These are phyloP conservation scores for Coniochaeta ligniaria DNA, from an alignment of 2,329 filamentous ascomycete genomes.

Conservation along the genomic window DNA sequence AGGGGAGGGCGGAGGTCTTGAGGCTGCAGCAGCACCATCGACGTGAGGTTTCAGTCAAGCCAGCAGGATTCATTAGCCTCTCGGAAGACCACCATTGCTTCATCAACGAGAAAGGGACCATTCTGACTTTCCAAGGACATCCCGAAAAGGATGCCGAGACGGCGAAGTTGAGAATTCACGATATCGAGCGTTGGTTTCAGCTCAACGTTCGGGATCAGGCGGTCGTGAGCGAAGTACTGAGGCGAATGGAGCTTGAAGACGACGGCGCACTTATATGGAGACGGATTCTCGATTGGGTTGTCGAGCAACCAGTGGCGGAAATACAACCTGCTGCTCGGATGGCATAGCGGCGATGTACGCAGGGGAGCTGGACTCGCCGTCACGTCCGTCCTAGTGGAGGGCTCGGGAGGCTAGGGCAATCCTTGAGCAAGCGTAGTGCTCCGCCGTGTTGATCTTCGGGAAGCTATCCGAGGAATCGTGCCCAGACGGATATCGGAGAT, in stretches of 20 bases:
- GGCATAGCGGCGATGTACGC: background rate
- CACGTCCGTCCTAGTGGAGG: too few relatives aligned
- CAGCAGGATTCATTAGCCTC: conserved; percentile 24
- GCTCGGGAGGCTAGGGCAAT: too few relatives aligned
- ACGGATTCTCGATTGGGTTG: conserved; percentile 23
- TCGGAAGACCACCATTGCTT: conserved; percentile 30
- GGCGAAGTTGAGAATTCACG: conserved; percentile 28
- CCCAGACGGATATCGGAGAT: too few relatives aligned
- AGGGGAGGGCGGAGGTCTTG: conserved; percentile 9
- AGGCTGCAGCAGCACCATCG: conserved; percentile 34
- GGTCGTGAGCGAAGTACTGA: conserved; percentile 17
- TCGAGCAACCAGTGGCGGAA: background rate
- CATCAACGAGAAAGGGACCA: conserved; percentile 26
- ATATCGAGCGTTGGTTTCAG: conserved; percentile 28
- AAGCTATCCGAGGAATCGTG: too few relatives aligned
- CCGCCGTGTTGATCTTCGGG: too few relatives aligned
- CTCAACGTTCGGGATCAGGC: conserved; percentile 21
- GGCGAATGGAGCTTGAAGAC: conserved; percentile 21
- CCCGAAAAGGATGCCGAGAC: conserved; percentile 33
- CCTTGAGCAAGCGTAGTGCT: too few relatives aligned
- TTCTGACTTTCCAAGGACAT: conserved; percentile 37
- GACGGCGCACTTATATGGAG: conserved; percentile 30
- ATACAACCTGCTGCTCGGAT: background rate
- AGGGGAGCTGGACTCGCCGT: background rate
- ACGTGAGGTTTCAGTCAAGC: conserved; percentile 25